Evolutionary conservation across 306 rosid genomes (phyloP).

Genomic region (Vachellia pachyceras): DNA sequence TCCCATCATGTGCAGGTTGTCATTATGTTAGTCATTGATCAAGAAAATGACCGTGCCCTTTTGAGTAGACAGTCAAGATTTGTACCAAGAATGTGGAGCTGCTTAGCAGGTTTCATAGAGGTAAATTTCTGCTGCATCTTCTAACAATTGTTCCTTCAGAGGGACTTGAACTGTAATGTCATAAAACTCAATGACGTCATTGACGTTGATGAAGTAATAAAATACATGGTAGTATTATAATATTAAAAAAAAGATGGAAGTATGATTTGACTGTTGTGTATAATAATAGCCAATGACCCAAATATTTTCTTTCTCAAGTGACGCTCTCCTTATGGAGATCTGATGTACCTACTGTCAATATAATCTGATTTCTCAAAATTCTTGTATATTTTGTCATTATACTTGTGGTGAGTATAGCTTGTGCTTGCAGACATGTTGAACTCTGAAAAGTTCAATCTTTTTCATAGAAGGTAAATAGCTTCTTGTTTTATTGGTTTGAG

Average conservation of each 20-base stretch:
- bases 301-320: not conserved
- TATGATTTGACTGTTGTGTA: not conserved
- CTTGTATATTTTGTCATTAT: slow-evolving; percentile 20
- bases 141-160: not conserved
- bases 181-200: not conserved
- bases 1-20: slow-evolving; percentile 63
- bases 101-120: slow-evolving; percentile 93
- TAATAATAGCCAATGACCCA: not conserved
- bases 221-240: too few species aligned
- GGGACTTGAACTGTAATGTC: slow-evolving; percentile 6
- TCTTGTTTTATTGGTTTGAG: slow-evolving; percentile 26
- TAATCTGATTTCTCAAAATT: slow-evolving; percentile 6
- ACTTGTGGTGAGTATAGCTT: not conserved
- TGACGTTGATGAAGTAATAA: too few species aligned
- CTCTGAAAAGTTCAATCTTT: slow-evolving; percentile 16
- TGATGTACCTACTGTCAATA: not conserved
- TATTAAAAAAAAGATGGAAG: not conserved
- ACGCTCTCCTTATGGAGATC: slow-evolving; percentile 17
- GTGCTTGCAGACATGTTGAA: slow-evolving; percentile 14
- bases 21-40: slow-evolving; percentile 92
- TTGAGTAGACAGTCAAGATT: slow-evolving; percentile 64
- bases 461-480: slow-evolving; percentile 1
- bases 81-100: slow-evolving; percentile 75
- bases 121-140: slow-evolving; percentile 42
- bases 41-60: slow-evolving; percentile 76